Evolutionary conservation across 1,139 yeast species (phyloP).

Genomic region (Suhomyces bribrorum): DNA sequence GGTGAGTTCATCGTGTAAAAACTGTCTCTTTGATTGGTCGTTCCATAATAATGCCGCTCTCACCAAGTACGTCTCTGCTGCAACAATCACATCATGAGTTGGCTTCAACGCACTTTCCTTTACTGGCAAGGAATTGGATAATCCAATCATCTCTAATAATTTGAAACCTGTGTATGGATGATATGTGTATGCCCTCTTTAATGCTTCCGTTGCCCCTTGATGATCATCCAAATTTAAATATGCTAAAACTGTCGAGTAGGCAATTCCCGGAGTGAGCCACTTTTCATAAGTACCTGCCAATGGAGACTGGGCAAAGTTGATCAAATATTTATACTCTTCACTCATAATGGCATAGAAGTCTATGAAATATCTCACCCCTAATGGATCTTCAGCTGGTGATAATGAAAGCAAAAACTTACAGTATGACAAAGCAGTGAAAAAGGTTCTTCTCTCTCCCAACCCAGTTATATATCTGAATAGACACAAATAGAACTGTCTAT

Average conservation of each 20-base stretch:
- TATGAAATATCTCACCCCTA: slow-evolving; percentile 79
- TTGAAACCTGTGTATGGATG: slow-evolving; percentile 63
- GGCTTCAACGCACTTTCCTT: slow-evolving; percentile 25
- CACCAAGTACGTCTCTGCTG: slow-evolving; percentile 54
- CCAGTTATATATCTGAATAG: slow-evolving; percentile 71
- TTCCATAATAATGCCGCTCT: slow-evolving; percentile 55
- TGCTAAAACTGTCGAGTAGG: slow-evolving; percentile 68
- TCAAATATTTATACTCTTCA: slow-evolving; percentile 63
- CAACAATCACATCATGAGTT: slow-evolving; percentile 31
- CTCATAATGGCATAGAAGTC: slow-evolving; percentile 76
- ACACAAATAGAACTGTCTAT: slow-evolving; percentile 75
- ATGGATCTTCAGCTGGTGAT: slow-evolving; percentile 79
- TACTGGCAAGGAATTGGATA: slow-evolving; percentile 22
- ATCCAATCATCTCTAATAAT: slow-evolving; percentile 46
- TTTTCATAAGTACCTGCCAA: slow-evolving; percentile 56
- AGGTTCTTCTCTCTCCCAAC: slow-evolving; percentile 76
- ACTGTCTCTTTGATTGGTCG: slow-evolving; percentile 44
- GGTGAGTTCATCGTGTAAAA: slow-evolving; percentile 49
- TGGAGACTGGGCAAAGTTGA: slow-evolving; percentile 56
- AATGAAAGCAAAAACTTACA: slow-evolving; percentile 69
- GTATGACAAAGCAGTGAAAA: slow-evolving; percentile 73
- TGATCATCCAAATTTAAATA: slow-evolving; percentile 41
- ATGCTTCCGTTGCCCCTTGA: slow-evolving; percentile 47
- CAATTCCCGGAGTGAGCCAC: slow-evolving; percentile 77
- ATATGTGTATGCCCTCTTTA: slow-evolving; percentile 51